phyloP scores from a whole-genome alignment of 1,284 basidiomycete species.

The Agaricales sp. region DNA sequence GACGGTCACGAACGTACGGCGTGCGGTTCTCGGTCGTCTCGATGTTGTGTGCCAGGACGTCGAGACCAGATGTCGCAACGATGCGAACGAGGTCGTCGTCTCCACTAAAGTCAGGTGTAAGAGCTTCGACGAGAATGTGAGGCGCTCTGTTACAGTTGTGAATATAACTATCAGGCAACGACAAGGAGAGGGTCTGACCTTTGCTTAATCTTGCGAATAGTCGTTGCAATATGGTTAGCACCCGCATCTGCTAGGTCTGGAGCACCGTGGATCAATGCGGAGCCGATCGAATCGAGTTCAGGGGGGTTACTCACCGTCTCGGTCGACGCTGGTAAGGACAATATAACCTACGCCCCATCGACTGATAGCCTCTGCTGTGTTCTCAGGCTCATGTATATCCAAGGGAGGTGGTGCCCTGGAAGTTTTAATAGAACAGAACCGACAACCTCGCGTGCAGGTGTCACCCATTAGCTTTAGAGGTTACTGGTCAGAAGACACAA shows the following conservation, averaged over 20 bases:
- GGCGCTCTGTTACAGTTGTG: conserved; percentile 55
- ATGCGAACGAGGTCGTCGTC: conserved; percentile 64
- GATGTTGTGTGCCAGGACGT: conserved; percentile 97
- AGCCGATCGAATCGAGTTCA: conserved; percentile 1
- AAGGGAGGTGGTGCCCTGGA: conserved; percentile 81
- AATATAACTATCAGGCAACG: background rate
- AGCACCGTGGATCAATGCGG: conserved; percentile 5
- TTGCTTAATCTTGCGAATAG: conserved; percentile 91
- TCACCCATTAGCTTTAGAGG: conserved; percentile 89
- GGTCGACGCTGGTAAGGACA: conserved; percentile 92
- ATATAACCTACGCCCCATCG: conserved; percentile 99
- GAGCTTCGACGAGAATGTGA: conserved; percentile 90
- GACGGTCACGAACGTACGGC: conserved; percentile 89
- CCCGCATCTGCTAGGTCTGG: conserved; percentile 89
- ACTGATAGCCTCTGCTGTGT: conserved; percentile 96
- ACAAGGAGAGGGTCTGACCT: conserved; percentile 39
- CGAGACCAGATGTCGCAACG: conserved; percentile 87
- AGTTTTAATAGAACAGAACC: conserved; percentile 98
- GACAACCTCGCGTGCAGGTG: conserved; percentile 95
- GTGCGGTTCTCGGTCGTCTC: conserved; percentile 94
- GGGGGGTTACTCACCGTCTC: conserved; percentile 63
- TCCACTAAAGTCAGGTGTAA: conserved; percentile 93
- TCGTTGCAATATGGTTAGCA: conserved; percentile 88
- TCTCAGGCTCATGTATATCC: conserved; percentile 95
- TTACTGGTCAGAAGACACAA: conserved; percentile 8